Percentiles rank a stretch among this genome's conserved stretches.
Evolutionary conservation across 371 early-diverging fungal species (phyloP).

Genomic region (Rhizopus microsporus): DNA sequence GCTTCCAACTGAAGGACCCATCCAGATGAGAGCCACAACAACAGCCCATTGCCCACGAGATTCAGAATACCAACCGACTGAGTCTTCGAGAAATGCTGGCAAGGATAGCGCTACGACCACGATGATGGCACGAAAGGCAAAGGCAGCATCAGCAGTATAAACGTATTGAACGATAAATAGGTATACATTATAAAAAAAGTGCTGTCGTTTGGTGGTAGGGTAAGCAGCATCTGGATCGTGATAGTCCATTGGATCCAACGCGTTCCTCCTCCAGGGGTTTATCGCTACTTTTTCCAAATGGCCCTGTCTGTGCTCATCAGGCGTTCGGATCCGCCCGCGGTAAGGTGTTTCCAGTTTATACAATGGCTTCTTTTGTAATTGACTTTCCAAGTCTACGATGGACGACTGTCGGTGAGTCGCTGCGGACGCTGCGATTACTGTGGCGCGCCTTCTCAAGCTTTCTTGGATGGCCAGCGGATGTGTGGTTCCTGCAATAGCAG

Average conservation of each 20-base stretch:
- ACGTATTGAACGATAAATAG: conserved; percentile 24
- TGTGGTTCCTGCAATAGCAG: conserved; percentile 16
- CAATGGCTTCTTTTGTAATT: not conserved
- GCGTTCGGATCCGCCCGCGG: conserved; percentile 14
- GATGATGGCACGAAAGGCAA: conserved; percentile 39
- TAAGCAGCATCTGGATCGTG: conserved; percentile 50
- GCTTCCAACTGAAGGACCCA: conserved; percentile 53
- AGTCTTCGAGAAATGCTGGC: conserved; percentile 39
- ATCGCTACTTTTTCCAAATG: not conserved
- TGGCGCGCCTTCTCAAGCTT: conserved; percentile 22
- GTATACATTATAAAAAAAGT: conserved; percentile 33
- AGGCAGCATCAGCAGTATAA: conserved; percentile 39
- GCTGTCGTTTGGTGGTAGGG: conserved; percentile 33
- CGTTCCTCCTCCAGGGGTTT: conserved; percentile 20
- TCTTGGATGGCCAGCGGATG: conserved; percentile 18
- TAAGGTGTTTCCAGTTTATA: conserved; percentile 17
- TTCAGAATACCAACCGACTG: conserved; percentile 37
- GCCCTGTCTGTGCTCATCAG: conserved; percentile 5
- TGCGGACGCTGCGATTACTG: not conserved
- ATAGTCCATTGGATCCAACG: conserved; percentile 32
- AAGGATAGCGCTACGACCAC: conserved; percentile 35
- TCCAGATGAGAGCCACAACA: conserved; percentile 52
- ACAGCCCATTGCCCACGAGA: conserved; percentile 48
- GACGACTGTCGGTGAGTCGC: not conserved
- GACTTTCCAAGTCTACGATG: conserved; percentile 11